Evolutionary conservation across 345 rosid species (phyloP), one percentile per base, ranked within the genome.

Genomic region (Turnera subulata): DNA sequence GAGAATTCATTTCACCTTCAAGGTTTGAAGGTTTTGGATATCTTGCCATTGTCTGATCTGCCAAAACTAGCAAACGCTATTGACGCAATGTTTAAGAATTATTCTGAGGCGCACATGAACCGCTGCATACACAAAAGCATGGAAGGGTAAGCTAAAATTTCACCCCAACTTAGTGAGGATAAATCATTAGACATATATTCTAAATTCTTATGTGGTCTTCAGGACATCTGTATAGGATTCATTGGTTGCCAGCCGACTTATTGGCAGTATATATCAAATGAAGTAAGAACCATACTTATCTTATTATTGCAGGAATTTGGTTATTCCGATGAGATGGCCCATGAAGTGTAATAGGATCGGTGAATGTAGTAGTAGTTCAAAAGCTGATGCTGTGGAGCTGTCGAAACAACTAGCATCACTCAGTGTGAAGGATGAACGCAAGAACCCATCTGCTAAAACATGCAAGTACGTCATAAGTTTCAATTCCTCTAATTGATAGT

Each of bases 21-120:
- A 55, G 70, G 67, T 37, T 37, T 73, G 50, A 76, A 52, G 72
- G 63, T 73, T 4, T 79, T 53, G 78, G 80, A 76, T n/a, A 48
- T 73, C n/a, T 13, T 79, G 53, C 53, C 66, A 55, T 52, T 29
- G 32, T 50, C 47, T 38, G 67, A 58, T 26, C 15, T 65, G 12
- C 57, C 74, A 33, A 46, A 53, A 20, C 67, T 53, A 13, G 59
- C 53, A 13, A 14, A 42, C 68, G 24, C 49, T 44, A 49, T 78
- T 17, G 64, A 68, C 42, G 59, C n/a, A 0, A 39, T 55, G 12
- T 64, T 70, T 55, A 65, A 29, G 48, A 25, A 43, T 29, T 74
- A 68, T 35, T 55, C 69, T 4, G 64, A 40, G 24, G 37, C 26
- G 12, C 61, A 65, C 63, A 64, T 74, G 33, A 53, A 22, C 26